A percentile compares a stretch with the other conserved stretches of the same genome.
Conservation (phyloP, 2,329 filamentous ascomycete genomes). For the Diplocarpon rosae region DNA sequence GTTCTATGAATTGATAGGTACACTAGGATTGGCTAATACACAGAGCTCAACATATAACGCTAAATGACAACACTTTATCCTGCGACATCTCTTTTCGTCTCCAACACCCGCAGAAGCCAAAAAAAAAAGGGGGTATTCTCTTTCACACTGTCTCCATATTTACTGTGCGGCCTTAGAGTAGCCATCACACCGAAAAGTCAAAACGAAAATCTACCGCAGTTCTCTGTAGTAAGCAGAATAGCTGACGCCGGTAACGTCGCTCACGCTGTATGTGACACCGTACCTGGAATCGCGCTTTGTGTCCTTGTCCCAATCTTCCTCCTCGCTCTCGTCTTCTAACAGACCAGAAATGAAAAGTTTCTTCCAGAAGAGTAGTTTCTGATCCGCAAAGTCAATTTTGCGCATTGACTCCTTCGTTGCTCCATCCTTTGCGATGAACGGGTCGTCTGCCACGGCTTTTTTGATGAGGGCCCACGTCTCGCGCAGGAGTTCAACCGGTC, state of each 20-base stretch:
- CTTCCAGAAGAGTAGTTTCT: slow-evolving; percentile 5
- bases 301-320: slow-evolving; percentile 5
- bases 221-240: slow-evolving; percentile 4
- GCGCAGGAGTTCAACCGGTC: slow-evolving; percentile 2
- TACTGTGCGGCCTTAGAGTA: too few relatives aligned
- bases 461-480: slow-evolving; percentile 4
- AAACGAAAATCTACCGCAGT: slow-evolving; percentile 1
- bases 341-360: slow-evolving; percentile 2
- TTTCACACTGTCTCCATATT: too few relatives aligned
- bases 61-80: too few relatives aligned
- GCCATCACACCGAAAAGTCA: neutral
- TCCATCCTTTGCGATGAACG: neutral
- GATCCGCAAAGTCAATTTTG: slow-evolving; percentile 5
- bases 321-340: slow-evolving; percentile 4
- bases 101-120: too few relatives aligned
- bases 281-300: slow-evolving; percentile 3
- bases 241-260: slow-evolving; percentile 4
- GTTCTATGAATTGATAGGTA: too few relatives aligned
- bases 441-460: slow-evolving; percentile 2
- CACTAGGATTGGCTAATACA: too few relatives aligned
- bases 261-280: slow-evolving; percentile 4
- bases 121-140: too few relatives aligned
- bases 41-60: too few relatives aligned
- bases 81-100: too few relatives aligned
- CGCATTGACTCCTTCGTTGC: slow-evolving; percentile 4